A percentile compares a stretch with the other conserved stretches of the same genome.
Conservation (phyloP, 139 green algal species). For the Auxenochlorella protothecoides region DNA sequence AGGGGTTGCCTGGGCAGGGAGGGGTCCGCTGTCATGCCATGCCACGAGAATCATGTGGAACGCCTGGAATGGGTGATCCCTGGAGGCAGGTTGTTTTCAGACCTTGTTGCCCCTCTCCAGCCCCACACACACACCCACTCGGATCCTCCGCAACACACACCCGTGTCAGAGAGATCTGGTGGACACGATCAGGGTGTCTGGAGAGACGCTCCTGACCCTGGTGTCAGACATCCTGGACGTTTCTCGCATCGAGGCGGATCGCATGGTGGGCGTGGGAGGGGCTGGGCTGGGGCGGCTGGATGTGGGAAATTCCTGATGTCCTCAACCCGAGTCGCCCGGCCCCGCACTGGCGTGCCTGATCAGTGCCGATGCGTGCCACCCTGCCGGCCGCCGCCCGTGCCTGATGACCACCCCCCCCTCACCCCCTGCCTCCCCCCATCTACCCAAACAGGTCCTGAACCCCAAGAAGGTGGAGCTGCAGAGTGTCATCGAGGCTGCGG, state of each 20-base stretch:
- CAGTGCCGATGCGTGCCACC: no score
- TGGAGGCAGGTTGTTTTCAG: no score
- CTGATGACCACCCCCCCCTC: no score
- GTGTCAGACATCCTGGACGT: slow-evolving; percentile 92
- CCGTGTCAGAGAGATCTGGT: slow-evolving; percentile 59
- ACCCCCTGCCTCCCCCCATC: neutral
- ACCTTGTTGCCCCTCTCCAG: no score
- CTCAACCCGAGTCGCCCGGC: no score
- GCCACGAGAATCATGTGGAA: no score
- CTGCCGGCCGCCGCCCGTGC: no score
- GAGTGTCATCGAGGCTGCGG: slow-evolving; percentile 64
- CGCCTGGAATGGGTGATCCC: no score
- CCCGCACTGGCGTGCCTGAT: no score
- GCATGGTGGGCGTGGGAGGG: slow-evolving; percentile 33
- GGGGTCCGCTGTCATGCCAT: no score
- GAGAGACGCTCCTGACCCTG: slow-evolving; percentile 74
- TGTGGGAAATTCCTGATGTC: neutral
- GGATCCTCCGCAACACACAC: neutral
- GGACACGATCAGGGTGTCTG: slow-evolving; percentile 66
- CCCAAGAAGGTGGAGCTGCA: slow-evolving; percentile 51
- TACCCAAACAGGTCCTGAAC: slow-evolving; percentile 25
- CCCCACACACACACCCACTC: no score
- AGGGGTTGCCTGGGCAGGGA: neutral
- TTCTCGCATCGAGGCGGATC: slow-evolving; percentile 71
- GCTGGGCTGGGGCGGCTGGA: neutral